Conservation (phyloP, 306 rosid genomes). For the Dicorynia guianensis region DNA sequence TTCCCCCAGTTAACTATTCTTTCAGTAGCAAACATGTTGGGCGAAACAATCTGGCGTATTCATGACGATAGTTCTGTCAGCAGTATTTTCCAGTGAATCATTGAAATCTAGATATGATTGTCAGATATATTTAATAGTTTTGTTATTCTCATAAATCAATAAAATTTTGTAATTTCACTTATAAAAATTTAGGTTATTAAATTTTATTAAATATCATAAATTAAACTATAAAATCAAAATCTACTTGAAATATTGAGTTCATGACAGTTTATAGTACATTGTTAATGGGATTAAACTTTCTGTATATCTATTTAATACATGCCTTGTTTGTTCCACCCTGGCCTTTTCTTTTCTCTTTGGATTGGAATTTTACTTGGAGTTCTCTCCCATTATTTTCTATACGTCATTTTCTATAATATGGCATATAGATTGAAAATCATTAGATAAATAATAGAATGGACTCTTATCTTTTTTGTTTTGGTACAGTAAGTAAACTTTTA, state of each 20-base stretch:
- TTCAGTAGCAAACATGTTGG: constrained; percentile 89
- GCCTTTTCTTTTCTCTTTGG: background rate
- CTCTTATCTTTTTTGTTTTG: no score
- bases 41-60: constrained; percentile 97
- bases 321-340: background rate
- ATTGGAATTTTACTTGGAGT: background rate
- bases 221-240: no score
- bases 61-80: constrained; percentile 91
- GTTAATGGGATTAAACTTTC: no score
- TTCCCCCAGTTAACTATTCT: constrained; percentile 95
- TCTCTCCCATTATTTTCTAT: background rate
- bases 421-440: background rate
- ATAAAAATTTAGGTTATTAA: no score
- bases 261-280: no score
- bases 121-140: constrained; percentile 11
- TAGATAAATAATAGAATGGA: no score
- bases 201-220: no score
- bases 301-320: constrained; percentile 12
- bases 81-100: constrained; percentile 76
- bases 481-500: no score
- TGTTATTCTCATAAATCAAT: no score
- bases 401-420: background rate
- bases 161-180: no score
- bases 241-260: no score
- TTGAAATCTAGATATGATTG: background rate